A percentile compares a stretch with the other conserved stretches of the same genome.
These are phyloP conservation scores for Naegleria lovaniensis DNA, from an alignment of 208 protist genomes.

Conservation along the genomic window DNA sequence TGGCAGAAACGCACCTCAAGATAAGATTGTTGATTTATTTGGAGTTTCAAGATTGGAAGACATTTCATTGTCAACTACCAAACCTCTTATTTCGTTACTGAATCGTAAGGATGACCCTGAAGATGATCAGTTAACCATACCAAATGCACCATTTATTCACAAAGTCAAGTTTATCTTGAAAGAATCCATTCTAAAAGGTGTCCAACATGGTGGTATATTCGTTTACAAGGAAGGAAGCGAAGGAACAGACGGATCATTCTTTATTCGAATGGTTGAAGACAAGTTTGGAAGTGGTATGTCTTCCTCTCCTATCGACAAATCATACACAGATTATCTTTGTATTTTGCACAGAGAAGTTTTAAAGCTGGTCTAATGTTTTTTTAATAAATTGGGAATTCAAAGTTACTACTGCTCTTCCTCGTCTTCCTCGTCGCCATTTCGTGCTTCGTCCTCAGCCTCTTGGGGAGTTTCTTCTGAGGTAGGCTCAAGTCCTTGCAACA, in stretches of 20 bases:
- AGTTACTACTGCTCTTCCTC: neutral
- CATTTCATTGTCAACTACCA: neutral
- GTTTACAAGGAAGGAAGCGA: neutral
- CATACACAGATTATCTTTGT: neutral
- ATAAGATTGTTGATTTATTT: neutral
- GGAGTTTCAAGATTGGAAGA: neutral
- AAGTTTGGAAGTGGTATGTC: neutral
- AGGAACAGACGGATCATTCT: neutral
- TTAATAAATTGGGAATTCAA: too few species aligned
- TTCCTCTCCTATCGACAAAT: neutral
- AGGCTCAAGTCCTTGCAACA: slow-evolving; percentile 23
- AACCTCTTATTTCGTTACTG: neutral
- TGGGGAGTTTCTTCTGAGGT: neutral
- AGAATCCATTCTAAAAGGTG: neutral
- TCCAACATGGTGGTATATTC: neutral
- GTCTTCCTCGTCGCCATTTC: slow-evolving; percentile 30
- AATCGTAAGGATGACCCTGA: neutral
- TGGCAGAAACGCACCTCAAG: neutral
- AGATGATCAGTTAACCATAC: neutral
- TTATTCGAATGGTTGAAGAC: slow-evolving; percentile 16
- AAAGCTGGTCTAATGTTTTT: neutral
- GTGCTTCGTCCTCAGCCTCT: neutral
- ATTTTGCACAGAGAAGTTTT: slow-evolving; percentile 1
- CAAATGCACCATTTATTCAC: neutral
- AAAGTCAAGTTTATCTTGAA: neutral